Conservation (phyloP, 2,329 filamentous ascomycete genomes). For the Trichoderma atrobrunneum region DNA sequence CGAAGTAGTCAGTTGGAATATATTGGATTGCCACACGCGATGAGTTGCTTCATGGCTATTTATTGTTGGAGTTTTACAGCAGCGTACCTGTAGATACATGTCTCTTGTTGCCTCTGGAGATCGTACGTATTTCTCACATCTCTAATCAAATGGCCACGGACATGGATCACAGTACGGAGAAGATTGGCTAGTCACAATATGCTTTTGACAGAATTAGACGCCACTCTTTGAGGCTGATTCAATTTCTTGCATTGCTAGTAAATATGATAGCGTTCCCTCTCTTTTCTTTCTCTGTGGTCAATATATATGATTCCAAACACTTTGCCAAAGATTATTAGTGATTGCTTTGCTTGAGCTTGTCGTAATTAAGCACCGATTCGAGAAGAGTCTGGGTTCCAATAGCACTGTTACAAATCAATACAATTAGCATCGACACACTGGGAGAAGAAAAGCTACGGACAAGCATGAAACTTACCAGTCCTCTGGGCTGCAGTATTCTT, state of each 20-base stretch:
- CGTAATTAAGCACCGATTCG: slow-evolving; percentile 26
- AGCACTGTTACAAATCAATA: slow-evolving; percentile 20
- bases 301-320: neutral
- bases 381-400: slow-evolving; percentile 31
- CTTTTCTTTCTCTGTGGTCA: neutral
- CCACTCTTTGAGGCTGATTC: neutral
- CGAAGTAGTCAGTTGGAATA: neutral
- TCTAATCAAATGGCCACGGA: neutral
- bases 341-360: slow-evolving; percentile 15
- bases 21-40: neutral
- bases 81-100: neutral
- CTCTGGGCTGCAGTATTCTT: slow-evolving; percentile 36
- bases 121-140: neutral
- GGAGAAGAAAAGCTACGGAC: no score
- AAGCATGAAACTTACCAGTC: slow-evolving; percentile 29
- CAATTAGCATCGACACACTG: neutral
- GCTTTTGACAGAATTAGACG: neutral
- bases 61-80: accelerated
- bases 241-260: neutral
- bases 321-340: neutral
- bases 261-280: neutral
- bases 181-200: neutral
- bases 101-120: neutral
- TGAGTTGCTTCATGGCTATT: neutral
- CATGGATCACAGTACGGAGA: neutral